phyloP scores from a whole-genome alignment of 1,139 yeast genomes.

The Pichia sp. region DNA sequence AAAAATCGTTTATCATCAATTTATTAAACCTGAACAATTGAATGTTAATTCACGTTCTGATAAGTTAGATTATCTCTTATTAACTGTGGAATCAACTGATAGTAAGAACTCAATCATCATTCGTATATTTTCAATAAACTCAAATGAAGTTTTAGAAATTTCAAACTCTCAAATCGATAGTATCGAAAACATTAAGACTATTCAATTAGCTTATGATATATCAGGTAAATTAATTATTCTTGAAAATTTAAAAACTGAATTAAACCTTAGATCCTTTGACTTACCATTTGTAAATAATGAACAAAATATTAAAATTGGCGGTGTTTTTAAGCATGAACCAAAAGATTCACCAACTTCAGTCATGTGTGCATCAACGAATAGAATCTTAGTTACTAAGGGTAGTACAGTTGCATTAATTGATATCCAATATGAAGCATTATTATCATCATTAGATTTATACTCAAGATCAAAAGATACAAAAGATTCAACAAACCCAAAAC shows the following conservation, averaged over 20 bases:
- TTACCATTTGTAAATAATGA: slow-evolving; percentile 23
- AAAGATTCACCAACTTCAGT: slow-evolving; percentile 18
- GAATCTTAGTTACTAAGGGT: slow-evolving; percentile 38
- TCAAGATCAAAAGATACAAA: slow-evolving; percentile 23
- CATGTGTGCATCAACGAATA: slow-evolving; percentile 38
- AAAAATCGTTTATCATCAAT: slow-evolving; percentile 19
- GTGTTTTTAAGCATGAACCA: slow-evolving; percentile 19
- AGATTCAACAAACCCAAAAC: slow-evolving; percentile 13
- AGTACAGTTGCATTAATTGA: slow-evolving; percentile 40
- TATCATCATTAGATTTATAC: slow-evolving; percentile 34
- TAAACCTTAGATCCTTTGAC: slow-evolving; percentile 19
- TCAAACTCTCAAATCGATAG: slow-evolving; percentile 21
- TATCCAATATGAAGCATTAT: slow-evolving; percentile 38
- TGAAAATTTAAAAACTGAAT: slow-evolving; percentile 13
- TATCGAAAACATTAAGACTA: slow-evolving; percentile 9
- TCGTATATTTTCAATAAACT: slow-evolving; percentile 24
- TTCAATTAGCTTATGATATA: slow-evolving; percentile 24
- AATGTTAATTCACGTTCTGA: slow-evolving; percentile 16
- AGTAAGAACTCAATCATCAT: slow-evolving; percentile 14
- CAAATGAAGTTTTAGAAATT: slow-evolving; percentile 23
- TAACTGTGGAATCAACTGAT: slow-evolving; percentile 21
- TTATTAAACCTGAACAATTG: slow-evolving; percentile 25
- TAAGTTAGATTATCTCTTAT: slow-evolving; percentile 21
- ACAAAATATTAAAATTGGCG: slow-evolving; percentile 16
- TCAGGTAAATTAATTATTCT: slow-evolving; percentile 26